A percentile compares a stretch with the other conserved stretches of the same genome.
These are phyloP conservation scores for Tolypocladium paradoxum DNA, from an alignment of 2,329 filamentous ascomycete genomes.

Conservation along the genomic window DNA sequence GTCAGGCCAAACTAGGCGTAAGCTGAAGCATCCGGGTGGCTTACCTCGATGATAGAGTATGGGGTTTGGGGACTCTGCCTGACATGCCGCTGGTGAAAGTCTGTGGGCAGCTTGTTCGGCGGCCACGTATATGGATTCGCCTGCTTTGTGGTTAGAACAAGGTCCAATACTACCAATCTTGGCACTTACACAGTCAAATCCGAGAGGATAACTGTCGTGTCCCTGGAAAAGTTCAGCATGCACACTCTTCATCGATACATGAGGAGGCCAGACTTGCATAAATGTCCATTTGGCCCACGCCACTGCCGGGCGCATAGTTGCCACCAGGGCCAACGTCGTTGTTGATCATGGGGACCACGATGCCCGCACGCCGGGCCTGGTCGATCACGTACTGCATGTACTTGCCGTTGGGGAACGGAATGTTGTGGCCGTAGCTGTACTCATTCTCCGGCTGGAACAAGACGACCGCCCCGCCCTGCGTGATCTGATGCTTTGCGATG, in stretches of 20 bases:
- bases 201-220: constrained; percentile 30
- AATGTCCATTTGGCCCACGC: constrained; percentile 43
- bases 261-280: constrained; percentile 27
- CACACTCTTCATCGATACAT: background rate
- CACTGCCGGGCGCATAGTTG: constrained; percentile 53
- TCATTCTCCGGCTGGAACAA: constrained; percentile 76
- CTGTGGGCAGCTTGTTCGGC: constrained; percentile 40
- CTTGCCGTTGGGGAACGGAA: constrained; percentile 50
- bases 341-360: constrained; percentile 64
- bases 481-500: constrained; percentile 69
- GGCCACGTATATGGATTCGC: constrained; percentile 45
- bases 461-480: constrained; percentile 71
- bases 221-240: constrained; percentile 5
- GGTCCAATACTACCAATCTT: too few relatives aligned
- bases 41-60: constrained; percentile 49
- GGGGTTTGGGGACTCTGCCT: constrained; percentile 54
- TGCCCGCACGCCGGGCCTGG: constrained; percentile 55
- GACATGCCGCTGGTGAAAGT: constrained; percentile 25
- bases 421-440: constrained; percentile 44
- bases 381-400: constrained; percentile 65
- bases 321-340: constrained; percentile 58
- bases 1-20: background rate
- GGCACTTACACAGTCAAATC: constrained; percentile 30
- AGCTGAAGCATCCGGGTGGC: background rate
- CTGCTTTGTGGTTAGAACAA: constrained; percentile 1